Conservation (phyloP, 768 basidiomycete genomes). For the Serpula lacrymans region DNA sequence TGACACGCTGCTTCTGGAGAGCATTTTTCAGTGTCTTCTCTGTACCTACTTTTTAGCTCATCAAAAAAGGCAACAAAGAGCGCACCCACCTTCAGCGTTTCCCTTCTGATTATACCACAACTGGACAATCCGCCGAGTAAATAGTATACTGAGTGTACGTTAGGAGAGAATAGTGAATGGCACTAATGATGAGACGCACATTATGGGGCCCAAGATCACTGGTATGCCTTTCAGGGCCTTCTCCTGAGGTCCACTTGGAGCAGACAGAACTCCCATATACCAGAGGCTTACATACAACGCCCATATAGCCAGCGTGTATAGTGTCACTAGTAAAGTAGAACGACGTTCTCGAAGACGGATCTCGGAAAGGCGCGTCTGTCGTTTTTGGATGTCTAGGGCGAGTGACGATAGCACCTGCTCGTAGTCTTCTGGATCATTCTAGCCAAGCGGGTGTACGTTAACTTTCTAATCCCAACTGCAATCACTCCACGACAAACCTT, state of each 20-base stretch:
- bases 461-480: neutral
- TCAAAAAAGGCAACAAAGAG: too few species aligned
- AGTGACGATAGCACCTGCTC: constrained; percentile 69
- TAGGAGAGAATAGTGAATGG: constrained; percentile 1
- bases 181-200: constrained; percentile 48
- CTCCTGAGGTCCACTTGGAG: constrained; percentile 33
- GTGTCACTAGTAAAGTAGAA: constrained; percentile 69
- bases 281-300: constrained; percentile 67
- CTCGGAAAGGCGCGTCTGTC: constrained; percentile 72
- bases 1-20: constrained; percentile 74
- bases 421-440: constrained; percentile 56
- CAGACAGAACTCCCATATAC: constrained; percentile 61
- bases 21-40: constrained; percentile 76
- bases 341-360: constrained; percentile 84
- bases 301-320: constrained; percentile 78
- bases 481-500: constrained; percentile 14
- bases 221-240: constrained; percentile 47
- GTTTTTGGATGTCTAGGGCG: constrained; percentile 65
- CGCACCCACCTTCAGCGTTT: constrained; percentile 68
- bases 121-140: constrained; percentile 76
- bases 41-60: constrained; percentile 33
- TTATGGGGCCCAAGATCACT: constrained; percentile 69
- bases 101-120: constrained; percentile 81
- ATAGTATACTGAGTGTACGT: constrained; percentile 55
- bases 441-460: neutral